Evolutionary conservation across 2,329 filamentous ascomycete species (phyloP), one percentile per base, ranked within the genome.

Genomic region (Clarireedia monteithiana): DNA sequence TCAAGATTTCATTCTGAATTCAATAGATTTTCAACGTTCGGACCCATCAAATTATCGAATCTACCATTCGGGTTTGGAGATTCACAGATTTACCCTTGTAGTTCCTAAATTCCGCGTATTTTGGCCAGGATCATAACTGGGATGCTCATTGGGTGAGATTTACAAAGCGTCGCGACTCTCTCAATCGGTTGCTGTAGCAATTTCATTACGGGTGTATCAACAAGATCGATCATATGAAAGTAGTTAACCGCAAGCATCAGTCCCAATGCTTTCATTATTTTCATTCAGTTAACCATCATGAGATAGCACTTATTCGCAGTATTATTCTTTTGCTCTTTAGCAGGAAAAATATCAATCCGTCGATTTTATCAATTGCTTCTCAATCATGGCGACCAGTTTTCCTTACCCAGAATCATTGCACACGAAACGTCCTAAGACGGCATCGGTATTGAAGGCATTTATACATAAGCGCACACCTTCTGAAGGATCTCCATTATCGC

Each of bases 391-490:
- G 48, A 64, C 64, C 9, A 59, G 60, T 38, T 58, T 63, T 60
- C 60, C 63, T 42, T 48, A 55, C 42, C 59, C 62, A 40, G 64
- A 63, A 51, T 56, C 53, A 38, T 58, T 60, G 40, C 61, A 67
- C 46, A 64, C 67, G 48, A 67, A 63, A 53, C 64, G 67, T 50
- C 56, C 63, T 23, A 69, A 69, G 62, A 67, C 68, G 48, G 51
- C 51, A 30, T 66, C 67, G 4, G 67, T 69, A 27, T 59, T 69
- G 39, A 62, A 60, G 54, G 63, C 65, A 5, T 70, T 70, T 59
- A 68, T 70, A 42, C 67, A 69, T 59, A 67, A 65, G 59, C 61
- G 67, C 47, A 65, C 59, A 6, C 62, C 64, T 30, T 69, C 68
- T 17, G 60, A 59, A 50, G 67, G 66, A 49, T 59, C 58, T 27